These are phyloP conservation scores for Diaporthe citriasiana DNA, from an alignment of 2,329 filamentous ascomycete genomes.

Conservation along the genomic window DNA sequence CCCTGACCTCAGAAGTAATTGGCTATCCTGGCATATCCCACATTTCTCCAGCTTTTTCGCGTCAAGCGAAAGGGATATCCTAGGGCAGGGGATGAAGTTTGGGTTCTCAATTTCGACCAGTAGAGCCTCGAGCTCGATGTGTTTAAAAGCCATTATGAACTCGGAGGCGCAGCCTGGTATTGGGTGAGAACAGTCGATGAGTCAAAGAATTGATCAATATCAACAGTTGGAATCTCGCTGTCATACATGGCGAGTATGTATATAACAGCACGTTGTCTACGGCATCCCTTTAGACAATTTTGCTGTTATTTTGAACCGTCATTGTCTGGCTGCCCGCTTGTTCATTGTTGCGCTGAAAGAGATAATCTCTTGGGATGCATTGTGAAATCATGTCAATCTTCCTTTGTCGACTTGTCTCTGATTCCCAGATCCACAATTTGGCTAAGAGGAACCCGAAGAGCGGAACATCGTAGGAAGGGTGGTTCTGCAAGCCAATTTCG, in stretches of 20 bases:
- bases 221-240: neutral
- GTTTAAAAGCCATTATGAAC: neutral
- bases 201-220: neutral
- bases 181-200: neutral
- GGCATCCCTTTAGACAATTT: neutral
- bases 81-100: constrained; percentile 37
- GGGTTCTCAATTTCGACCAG: constrained; percentile 21
- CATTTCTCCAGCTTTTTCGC: constrained; percentile 7
- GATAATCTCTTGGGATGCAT: neutral
- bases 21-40: constrained; percentile 33
- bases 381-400: constrained; percentile 1
- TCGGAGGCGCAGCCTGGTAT: neutral
- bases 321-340: neutral
- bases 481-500: neutral
- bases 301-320: neutral
- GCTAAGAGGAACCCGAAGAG: neutral
- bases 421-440: neutral
- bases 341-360: neutral
- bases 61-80: constrained; percentile 20
- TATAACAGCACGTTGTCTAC: neutral
- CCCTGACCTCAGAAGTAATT: constrained; percentile 1
- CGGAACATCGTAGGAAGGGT: neutral
- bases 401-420: neutral
- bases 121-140: constrained; percentile 25
- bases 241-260: neutral